Evolutionary conservation across 768 basidiomycete species (phyloP).

Genomic region (Xanthoconium stramineum): DNA sequence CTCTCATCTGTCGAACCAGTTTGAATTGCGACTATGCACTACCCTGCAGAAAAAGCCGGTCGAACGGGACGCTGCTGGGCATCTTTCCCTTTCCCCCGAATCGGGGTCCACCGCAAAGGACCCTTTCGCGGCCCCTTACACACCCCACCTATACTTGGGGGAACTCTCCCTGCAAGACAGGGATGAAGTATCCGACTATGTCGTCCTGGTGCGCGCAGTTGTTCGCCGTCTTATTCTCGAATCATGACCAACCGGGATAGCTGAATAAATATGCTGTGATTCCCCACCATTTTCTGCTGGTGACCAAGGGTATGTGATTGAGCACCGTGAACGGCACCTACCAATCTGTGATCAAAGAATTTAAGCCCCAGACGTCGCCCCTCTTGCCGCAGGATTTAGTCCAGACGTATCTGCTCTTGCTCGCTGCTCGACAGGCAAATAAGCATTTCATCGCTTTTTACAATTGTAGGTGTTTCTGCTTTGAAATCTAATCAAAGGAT

Average conservation of each 20-base stretch:
- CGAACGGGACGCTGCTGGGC: constrained; percentile 44
- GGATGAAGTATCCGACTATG: constrained; percentile 55
- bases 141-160: constrained; percentile 69
- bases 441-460: constrained; percentile 79
- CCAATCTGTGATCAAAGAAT: constrained; percentile 45
- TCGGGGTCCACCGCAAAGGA: constrained; percentile 38
- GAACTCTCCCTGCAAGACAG: constrained; percentile 55
- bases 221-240: neutral
- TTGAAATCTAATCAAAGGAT: neutral
- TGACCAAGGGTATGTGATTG: constrained; percentile 67
- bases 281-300: constrained; percentile 82
- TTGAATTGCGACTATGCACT: constrained; percentile 82
- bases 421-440: constrained; percentile 60
- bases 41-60: constrained; percentile 77
- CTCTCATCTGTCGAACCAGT: constrained; percentile 44
- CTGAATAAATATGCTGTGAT: constrained; percentile 86
- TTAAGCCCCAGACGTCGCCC: constrained; percentile 74
- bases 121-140: constrained; percentile 88
- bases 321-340: neutral
- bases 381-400: constrained; percentile 76
- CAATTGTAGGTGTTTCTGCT: constrained; percentile 58
- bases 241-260: constrained; percentile 36
- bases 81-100: constrained; percentile 26
- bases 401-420: constrained; percentile 69
- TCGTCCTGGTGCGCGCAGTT: constrained; percentile 57